These are phyloP conservation scores for Gymnopilus junonius DNA, from an alignment of 768 basidiomycete species.

Conservation along the genomic window DNA sequence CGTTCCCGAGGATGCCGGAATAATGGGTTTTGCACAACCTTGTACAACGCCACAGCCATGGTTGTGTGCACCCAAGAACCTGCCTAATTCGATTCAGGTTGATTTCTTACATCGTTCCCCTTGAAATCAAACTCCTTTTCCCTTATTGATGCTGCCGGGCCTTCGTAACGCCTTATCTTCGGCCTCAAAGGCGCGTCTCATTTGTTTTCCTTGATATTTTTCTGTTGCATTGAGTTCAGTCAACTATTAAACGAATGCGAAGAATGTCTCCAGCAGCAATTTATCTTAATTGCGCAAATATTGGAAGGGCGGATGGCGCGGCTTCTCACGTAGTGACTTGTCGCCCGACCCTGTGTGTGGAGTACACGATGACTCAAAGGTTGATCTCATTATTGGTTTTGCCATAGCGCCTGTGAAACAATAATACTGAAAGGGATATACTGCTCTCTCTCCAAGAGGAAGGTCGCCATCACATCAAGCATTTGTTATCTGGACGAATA, in stretches of 20 bases:
- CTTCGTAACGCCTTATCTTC: slow-evolving; percentile 4
- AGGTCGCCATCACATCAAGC: neutral
- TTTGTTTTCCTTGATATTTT: neutral
- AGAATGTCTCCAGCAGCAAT: slow-evolving; percentile 10
- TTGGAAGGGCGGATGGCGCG: neutral
- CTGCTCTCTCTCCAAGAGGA: neutral
- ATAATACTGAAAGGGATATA: slow-evolving; percentile 9
- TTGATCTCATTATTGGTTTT: neutral
- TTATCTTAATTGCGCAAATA: slow-evolving; percentile 15
- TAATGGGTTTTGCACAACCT: neutral
- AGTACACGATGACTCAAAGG: slow-evolving; percentile 1
- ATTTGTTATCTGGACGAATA: neutral
- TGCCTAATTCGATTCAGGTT: slow-evolving; percentile 2
- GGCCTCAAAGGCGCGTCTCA: slow-evolving; percentile 12
- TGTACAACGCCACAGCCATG: slow-evolving; percentile 5
- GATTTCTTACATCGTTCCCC: neutral
- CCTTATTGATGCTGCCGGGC: neutral
- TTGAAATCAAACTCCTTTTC: neutral
- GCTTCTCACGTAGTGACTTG: slow-evolving; percentile 5
- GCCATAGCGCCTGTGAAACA: slow-evolving; percentile 6
- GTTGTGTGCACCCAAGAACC: slow-evolving; percentile 1
- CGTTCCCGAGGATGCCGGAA: slow-evolving; percentile 12
- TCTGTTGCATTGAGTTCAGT: neutral
- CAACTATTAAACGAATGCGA: neutral
- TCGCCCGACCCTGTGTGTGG: slow-evolving; percentile 6